phyloP scores from a whole-genome alignment of 139 green algal species.

The Chlamydomonas schloesseri region DNA sequence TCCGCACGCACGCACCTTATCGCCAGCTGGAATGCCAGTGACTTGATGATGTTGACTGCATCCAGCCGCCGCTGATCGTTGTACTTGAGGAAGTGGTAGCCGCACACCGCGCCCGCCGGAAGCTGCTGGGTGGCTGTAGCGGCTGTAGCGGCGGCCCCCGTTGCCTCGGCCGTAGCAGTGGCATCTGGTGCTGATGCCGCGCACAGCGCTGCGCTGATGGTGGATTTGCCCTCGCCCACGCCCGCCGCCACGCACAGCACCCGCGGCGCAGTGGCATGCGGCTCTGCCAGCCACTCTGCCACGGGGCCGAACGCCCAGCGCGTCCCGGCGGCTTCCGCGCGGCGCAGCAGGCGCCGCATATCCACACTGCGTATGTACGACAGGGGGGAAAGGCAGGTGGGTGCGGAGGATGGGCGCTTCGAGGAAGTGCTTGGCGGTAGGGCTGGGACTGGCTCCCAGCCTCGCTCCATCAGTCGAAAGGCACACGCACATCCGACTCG shows the following conservation, averaged over 20 bases:
- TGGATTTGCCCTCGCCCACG: not conserved
- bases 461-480: no score
- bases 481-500: no score
- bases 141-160: no score
- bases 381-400: no score
- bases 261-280: not conserved
- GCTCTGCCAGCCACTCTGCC: not conserved
- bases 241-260: not conserved
- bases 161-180: no score
- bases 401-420: no score
- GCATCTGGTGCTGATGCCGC: no score
- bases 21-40: slow-evolving; percentile 31
- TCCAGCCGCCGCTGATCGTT: slow-evolving; percentile 35
- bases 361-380: not conserved
- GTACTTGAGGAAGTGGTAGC: slow-evolving; percentile 45
- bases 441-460: no score
- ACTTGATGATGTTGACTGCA: slow-evolving; percentile 38
- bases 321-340: not conserved
- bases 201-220: not conserved
- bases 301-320: not conserved
- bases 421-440: no score
- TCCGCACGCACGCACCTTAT: not conserved
- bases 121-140: no score
- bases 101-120: not conserved
- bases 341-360: not conserved